Evolutionary conservation across 495 filamentous ascomycete species (phyloP).

Genomic region (Jackrogersella multiformis): DNA sequence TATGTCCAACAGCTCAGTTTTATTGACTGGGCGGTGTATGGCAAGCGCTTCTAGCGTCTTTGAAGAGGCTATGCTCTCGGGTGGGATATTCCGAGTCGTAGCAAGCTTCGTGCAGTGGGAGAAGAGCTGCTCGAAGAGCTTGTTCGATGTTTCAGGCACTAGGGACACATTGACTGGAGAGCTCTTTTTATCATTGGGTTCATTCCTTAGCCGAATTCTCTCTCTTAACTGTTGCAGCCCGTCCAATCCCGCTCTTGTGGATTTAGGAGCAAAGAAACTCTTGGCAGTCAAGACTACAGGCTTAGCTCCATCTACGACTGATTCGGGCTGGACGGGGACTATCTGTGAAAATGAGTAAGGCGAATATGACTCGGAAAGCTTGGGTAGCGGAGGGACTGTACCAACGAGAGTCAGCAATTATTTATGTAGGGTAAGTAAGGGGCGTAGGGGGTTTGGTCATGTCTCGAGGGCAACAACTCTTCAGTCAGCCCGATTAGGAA

Average conservation of each 20-base stretch:
- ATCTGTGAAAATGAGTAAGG: not conserved
- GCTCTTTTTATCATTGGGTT: not conserved
- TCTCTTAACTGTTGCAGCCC: not conserved
- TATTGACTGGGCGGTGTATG: not conserved
- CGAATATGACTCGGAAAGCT: slow-evolving; percentile 61
- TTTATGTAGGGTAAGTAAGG: too few relatives aligned
- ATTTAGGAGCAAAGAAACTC: slow-evolving; percentile 5
- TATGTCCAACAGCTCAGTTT: slow-evolving; percentile 1
- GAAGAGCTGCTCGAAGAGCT: not conserved
- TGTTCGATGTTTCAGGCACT: not conserved
- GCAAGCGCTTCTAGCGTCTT: slow-evolving; percentile 8
- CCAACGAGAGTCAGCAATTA: too few relatives aligned
- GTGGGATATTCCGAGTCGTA: not conserved
- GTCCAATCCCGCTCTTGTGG: not conserved
- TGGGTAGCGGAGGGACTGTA: slow-evolving; percentile 70
- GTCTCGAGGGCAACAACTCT: too few relatives aligned
- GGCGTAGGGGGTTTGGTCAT: too few relatives aligned
- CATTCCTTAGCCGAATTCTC: not conserved
- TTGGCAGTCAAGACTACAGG: not conserved
- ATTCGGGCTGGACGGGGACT: slow-evolving; percentile 15
- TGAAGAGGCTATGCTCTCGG: not conserved
- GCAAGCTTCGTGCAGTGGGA: not conserved
- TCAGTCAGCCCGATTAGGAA: too few relatives aligned
- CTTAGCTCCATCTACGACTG: not conserved
- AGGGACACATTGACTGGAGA: not conserved